A percentile compares a stretch with the other conserved stretches of the same genome.
Conservation (phyloP, 148 eudicot species). For the Amaranthus cruentus region DNA sequence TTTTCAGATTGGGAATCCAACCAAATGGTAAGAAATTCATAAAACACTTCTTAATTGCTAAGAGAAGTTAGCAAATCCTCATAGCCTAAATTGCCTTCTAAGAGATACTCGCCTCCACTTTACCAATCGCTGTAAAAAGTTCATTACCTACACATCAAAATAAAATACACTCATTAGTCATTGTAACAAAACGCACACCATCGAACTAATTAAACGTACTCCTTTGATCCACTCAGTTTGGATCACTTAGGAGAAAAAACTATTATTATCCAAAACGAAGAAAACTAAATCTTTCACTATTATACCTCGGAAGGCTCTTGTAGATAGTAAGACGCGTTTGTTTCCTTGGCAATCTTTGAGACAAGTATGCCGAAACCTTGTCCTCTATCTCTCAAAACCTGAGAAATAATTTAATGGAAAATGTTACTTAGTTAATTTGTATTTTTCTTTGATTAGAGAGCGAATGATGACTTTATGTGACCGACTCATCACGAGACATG, state of each 20-base stretch:
- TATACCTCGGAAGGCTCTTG: constrained; percentile 80
- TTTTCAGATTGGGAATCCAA: constrained; percentile 1
- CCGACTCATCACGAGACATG: too few relatives aligned
- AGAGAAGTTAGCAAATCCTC: background rate
- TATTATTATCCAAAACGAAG: background rate
- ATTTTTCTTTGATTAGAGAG: background rate
- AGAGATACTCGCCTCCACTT: constrained; percentile 45
- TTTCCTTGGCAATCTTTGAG: constrained; percentile 72
- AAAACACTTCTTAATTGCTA: background rate
- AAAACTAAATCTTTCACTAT: background rate
- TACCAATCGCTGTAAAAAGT: constrained; percentile 64
- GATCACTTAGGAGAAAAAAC: background rate
- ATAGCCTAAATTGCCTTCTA: constrained; percentile 39
- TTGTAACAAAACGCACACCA: too few relatives aligned
- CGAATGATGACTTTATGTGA: background rate
- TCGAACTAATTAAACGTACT: too few relatives aligned
- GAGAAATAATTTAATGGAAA: background rate
- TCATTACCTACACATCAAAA: constrained; percentile 49
- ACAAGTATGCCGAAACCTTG: constrained; percentile 96
- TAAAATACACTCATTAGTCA: background rate
- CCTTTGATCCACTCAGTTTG: too few relatives aligned
- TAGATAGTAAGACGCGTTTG: constrained; percentile 74
- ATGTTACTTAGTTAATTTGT: background rate
- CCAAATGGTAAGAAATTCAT: constrained; percentile 5
- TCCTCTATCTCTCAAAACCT: constrained; percentile 77